Evolutionary conservation across 176 grass and related monocot genomes (phyloP).

Genomic region (Cenchrus fungigraminus): DNA sequence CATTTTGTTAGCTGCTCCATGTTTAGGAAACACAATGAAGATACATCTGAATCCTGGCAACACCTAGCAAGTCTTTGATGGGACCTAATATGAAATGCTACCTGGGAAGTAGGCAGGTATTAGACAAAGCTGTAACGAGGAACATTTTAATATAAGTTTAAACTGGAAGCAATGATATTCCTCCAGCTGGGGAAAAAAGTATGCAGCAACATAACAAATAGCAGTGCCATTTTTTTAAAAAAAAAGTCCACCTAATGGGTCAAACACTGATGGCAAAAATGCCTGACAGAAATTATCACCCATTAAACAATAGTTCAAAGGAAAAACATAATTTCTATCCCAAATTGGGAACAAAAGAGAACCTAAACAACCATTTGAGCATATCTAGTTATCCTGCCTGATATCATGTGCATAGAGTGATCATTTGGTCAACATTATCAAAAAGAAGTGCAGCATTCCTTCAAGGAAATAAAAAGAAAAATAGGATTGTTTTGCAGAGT

Average conservation of each 20-base stretch:
- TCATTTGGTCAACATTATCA: not conserved
- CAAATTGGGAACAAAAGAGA: slow-evolving; percentile 15
- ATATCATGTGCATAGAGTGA: not conserved
- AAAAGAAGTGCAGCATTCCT: slow-evolving; percentile 26
- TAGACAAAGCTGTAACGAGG: slow-evolving; percentile 15
- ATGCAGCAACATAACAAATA: slow-evolving; percentile 15
- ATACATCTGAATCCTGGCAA: slow-evolving; percentile 56
- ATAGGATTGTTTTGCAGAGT: not conserved
- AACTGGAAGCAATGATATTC: slow-evolving; percentile 34
- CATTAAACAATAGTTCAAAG: slow-evolving; percentile 11
- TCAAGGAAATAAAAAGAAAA: not conserved
- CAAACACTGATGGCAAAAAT: slow-evolving; percentile 16
- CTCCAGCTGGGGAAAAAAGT: slow-evolving; percentile 18
- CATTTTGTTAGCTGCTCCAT: slow-evolving; percentile 93
- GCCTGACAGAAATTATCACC: not conserved
- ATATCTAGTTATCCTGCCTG: slow-evolving; percentile 24
- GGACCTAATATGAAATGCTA: slow-evolving; percentile 86
- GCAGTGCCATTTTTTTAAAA: not conserved
- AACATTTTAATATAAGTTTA: slow-evolving; percentile 2
- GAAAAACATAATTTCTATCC: slow-evolving; percentile 27
- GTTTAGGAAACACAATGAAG: slow-evolving; percentile 83
- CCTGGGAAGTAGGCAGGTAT: slow-evolving; percentile 52
- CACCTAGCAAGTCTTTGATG: slow-evolving; percentile 71
- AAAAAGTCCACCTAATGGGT: slow-evolving; percentile 8
- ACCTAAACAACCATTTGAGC: slow-evolving; percentile 19